Conservation (phyloP, 441 rosid species). For the Pelargonium australe region DNA sequence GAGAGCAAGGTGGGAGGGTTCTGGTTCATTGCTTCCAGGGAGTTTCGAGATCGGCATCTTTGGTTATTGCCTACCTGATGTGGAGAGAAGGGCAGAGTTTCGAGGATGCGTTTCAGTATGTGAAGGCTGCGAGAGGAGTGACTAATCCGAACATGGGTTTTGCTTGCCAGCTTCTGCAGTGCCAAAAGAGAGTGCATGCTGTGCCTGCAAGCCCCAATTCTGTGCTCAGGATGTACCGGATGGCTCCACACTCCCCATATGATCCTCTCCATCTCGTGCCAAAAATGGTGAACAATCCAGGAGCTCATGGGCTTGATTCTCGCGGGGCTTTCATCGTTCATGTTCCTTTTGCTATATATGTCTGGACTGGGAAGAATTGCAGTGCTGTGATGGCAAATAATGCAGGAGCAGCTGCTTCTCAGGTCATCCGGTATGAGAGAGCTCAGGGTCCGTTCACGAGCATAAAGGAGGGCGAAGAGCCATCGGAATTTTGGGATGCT, state of each 20-base stretch:
- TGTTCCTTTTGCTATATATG: conserved; percentile 48
- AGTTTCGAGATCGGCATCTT: conserved; percentile 58
- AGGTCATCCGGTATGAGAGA: conserved; percentile 57
- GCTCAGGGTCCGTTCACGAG: conserved; percentile 44
- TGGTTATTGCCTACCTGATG: conserved; percentile 78
- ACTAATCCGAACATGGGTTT: conserved; percentile 77
- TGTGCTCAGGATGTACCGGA: conserved; percentile 51
- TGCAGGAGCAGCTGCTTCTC: conserved; percentile 57
- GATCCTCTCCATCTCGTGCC: conserved; percentile 80
- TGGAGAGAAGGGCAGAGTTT: conserved; percentile 78
- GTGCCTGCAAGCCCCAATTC: conserved; percentile 55
- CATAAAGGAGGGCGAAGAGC: conserved; percentile 58
- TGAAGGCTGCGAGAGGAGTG: conserved; percentile 73
- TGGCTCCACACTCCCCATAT: conserved; percentile 77
- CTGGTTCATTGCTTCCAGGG: conserved; percentile 77
- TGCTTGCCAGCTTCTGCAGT: conserved; percentile 69
- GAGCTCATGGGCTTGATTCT: conserved; percentile 45
- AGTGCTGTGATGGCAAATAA: conserved; percentile 36
- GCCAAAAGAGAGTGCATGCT: conserved; percentile 74
- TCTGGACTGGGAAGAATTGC: conserved; percentile 64
- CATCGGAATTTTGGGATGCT: conserved; percentile 60
- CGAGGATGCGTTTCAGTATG: conserved; percentile 67
- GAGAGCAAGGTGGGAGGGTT: conserved; percentile 64
- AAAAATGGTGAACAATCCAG: conserved; percentile 45
- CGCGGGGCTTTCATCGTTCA: conserved; percentile 68